Evolutionary conservation across 768 basidiomycete genomes (phyloP).

Genomic region (Mycena rebaudengoi): DNA sequence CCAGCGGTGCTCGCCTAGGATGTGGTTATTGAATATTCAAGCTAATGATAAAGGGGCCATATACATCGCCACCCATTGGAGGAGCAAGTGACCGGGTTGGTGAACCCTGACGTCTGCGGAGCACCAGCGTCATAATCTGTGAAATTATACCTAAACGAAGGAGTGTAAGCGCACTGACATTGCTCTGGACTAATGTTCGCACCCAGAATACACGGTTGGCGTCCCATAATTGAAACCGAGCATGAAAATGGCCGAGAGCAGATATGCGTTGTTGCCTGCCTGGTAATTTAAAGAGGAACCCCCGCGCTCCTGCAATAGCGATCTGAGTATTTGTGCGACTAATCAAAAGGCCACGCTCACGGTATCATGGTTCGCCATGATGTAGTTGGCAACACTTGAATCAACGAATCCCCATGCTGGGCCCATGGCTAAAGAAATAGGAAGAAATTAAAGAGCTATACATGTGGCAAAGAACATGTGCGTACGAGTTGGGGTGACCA

Average conservation of each 20-base stretch:
- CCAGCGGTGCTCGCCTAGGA: constrained; percentile 24
- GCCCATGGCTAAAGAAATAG: constrained; percentile 23
- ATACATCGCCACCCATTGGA: constrained; percentile 31
- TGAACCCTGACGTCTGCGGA: constrained; percentile 28
- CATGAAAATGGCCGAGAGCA: constrained; percentile 28
- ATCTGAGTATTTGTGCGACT: too few relatives aligned
- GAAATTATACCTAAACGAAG: constrained; percentile 6
- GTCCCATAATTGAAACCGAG: constrained; percentile 31
- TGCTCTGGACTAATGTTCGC: constrained; percentile 1
- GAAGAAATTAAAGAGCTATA: not conserved
- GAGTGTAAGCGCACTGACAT: not conserved
- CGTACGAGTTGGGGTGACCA: constrained; percentile 30
- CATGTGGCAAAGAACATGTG: too few relatives aligned
- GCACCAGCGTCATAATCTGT: constrained; percentile 18
- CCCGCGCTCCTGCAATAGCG: constrained; percentile 22
- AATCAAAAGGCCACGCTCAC: not conserved
- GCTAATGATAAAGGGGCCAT: not conserved
- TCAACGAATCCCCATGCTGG: constrained; percentile 29
- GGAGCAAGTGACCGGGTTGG: constrained; percentile 28
- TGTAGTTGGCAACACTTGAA: constrained; percentile 22
- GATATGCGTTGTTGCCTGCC: constrained; percentile 28
- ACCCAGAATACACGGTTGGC: constrained; percentile 31
- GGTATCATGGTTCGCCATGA: constrained; percentile 33
- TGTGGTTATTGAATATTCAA: not conserved
- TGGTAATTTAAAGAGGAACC: constrained; percentile 25